Evolutionary conservation across 345 rosid species (phyloP), one percentile per base, ranked within the genome.

Genomic region (Raphanus sativus): DNA sequence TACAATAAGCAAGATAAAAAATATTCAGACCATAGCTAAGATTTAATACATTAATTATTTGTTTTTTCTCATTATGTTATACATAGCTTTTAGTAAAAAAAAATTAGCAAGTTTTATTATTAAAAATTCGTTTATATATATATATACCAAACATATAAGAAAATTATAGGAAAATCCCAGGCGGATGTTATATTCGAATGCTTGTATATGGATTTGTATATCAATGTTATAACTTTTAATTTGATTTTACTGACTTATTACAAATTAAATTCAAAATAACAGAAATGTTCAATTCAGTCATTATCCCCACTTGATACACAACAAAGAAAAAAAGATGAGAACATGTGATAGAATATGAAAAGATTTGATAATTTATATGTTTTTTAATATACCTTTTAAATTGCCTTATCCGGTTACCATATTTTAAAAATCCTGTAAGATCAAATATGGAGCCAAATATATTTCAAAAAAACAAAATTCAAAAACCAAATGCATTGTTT

Each of bases 361-460:
- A 50, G 6, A 63, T 63, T 32, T 63, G 11, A 63, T 48, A 2
- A 32, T 32, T 16, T 42, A 36, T 15, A n/a, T 70, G 74, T 3
- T 0, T 15, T 7, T 1, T 15, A 21, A 40, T 40, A 12, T 45
- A 45, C n/a, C 52, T 13, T 45, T 48, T 13, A 48, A 21, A 3
- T 45, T 72, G n/a, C 6, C 2, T 48, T 12, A 24, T 45, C 26
- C 15, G 10, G 16, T 42, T 4, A 25, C 69, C 9, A 29, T 8
- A 16, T 16, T 32, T n/a, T 2, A 12, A 21, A 48, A 48, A 48
- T 48, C 54, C 24, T 16, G 24, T 29, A 50, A 4, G 2, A 66
- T 34, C 70, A 67, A 40, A 15, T 6, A 73, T 60, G 82, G 82
- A 79, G 82, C 78, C 82, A 74, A 54, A 13, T 21, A 62, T 2